Evolutionary conservation across 2,329 filamentous ascomycete genomes (phyloP).

Genomic region (Colletotrichum salicis): DNA sequence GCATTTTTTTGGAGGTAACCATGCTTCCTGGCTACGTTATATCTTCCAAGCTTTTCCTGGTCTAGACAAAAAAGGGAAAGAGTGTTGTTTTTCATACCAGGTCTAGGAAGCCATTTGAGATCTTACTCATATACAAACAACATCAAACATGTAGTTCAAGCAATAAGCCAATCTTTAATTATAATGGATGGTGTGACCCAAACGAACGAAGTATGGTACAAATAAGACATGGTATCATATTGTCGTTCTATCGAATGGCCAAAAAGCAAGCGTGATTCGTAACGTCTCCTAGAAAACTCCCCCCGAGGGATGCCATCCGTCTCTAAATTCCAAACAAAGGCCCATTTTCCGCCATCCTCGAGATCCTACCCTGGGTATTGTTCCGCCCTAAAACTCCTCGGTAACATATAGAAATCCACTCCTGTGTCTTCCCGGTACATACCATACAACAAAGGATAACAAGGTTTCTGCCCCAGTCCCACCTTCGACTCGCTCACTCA

Average conservation of each 20-base stretch:
- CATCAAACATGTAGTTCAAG: no score
- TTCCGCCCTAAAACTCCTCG: neutral
- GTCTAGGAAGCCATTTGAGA: neutral
- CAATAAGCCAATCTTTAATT: no score
- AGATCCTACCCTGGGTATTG: neutral
- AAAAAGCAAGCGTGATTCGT: neutral
- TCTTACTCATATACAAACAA: neutral
- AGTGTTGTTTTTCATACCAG: neutral
- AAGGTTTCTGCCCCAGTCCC: no score
- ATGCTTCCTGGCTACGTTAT: neutral
- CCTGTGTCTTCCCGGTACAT: neutral
- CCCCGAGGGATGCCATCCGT: neutral
- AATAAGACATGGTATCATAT: neutral
- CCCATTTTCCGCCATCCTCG: neutral
- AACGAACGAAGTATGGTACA: neutral
- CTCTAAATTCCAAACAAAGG: neutral
- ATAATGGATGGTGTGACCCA: no score
- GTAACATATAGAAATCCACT: neutral
- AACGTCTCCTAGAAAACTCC: neutral
- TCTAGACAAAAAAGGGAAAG: neutral
- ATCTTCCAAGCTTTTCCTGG: neutral
- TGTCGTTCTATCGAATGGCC: neutral
- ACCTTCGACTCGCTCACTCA: neutral
- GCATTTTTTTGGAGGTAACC: neutral
- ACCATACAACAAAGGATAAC: neutral